Evolutionary conservation across 1,139 yeast genomes (phyloP).

Genomic region (Nakaseomyces nivariensis): DNA sequence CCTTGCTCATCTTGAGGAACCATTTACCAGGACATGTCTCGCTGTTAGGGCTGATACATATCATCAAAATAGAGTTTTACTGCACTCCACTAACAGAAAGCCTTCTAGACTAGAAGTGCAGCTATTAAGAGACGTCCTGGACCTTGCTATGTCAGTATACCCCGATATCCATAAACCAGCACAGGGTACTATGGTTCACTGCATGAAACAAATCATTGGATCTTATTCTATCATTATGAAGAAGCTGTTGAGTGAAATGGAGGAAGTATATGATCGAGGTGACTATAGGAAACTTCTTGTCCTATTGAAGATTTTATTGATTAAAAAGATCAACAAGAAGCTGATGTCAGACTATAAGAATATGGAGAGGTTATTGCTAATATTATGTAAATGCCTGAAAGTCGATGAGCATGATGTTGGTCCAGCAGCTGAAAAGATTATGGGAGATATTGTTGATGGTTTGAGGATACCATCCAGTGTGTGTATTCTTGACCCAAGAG

Average conservation of each 20-base stretch:
- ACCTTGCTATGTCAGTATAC: conserved; percentile 61
- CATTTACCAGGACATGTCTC: conserved; percentile 68
- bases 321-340: conserved; percentile 45
- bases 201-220: conserved; percentile 66
- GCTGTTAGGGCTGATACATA: conserved; percentile 70
- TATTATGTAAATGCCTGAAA: conserved; percentile 48
- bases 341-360: conserved; percentile 50
- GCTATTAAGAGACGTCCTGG: conserved; percentile 60
- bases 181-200: conserved; percentile 56
- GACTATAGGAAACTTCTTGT: conserved; percentile 58
- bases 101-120: conserved; percentile 59
- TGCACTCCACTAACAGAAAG: conserved; percentile 67
- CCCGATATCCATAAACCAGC: conserved; percentile 66
- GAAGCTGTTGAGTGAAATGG: conserved; percentile 34
- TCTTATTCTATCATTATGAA: conserved; percentile 48
- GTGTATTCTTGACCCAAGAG: conserved; percentile 42
- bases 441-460: conserved; percentile 38
- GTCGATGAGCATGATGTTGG: conserved; percentile 51
- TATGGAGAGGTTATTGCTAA: conserved; percentile 36
- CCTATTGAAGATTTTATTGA: conserved; percentile 48
- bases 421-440: conserved; percentile 42
- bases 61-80: conserved; percentile 64
- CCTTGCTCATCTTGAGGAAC: conserved; percentile 41
- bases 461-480: conserved; percentile 51
- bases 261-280: conserved; percentile 42